phyloP scores from a whole-genome alignment of 139 green algal genomes.

The Chlamydomonas sp. region DNA sequence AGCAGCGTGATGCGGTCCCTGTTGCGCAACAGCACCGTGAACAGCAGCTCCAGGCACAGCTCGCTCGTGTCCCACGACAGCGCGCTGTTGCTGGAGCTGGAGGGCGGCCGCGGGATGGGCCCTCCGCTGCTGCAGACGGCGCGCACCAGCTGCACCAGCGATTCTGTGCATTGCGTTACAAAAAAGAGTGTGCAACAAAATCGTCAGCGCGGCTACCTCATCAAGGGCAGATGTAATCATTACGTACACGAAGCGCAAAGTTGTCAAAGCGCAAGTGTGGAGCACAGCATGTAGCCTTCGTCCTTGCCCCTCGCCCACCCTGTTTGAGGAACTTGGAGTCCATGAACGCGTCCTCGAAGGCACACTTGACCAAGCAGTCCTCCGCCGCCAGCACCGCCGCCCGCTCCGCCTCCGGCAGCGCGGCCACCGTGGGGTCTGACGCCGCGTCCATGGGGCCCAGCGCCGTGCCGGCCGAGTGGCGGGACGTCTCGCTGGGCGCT shows the following conservation, averaged over 20 bases:
- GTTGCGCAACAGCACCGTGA: slow-evolving; percentile 90
- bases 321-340: slow-evolving; percentile 89
- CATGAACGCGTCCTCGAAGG: slow-evolving; percentile 88
- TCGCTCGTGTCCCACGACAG: slow-evolving; percentile 74
- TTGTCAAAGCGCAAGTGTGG: neutral
- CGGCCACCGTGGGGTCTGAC: neutral
- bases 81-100: neutral
- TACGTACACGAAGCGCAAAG: neutral
- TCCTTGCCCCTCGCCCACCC: slow-evolving; percentile 13
- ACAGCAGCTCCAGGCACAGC: slow-evolving; percentile 93
- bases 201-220: too few relatives aligned
- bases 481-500: too few relatives aligned
- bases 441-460: neutral
- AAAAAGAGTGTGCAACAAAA: too few relatives aligned
- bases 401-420: neutral
- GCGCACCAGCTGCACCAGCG: slow-evolving; percentile 80
- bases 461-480: neutral
- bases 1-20: slow-evolving; percentile 86
- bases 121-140: slow-evolving; percentile 81
- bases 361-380: slow-evolving; percentile 59
- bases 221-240: too few relatives aligned
- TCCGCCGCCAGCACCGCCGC: slow-evolving; percentile 14
- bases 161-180: slow-evolving; percentile 52
- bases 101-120: slow-evolving; percentile 46
- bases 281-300: neutral